Evolutionary conservation across 148 eudicot species (phyloP), one percentile per base, ranked within the genome.

Genomic region (Chenopodium berlandieri): DNA sequence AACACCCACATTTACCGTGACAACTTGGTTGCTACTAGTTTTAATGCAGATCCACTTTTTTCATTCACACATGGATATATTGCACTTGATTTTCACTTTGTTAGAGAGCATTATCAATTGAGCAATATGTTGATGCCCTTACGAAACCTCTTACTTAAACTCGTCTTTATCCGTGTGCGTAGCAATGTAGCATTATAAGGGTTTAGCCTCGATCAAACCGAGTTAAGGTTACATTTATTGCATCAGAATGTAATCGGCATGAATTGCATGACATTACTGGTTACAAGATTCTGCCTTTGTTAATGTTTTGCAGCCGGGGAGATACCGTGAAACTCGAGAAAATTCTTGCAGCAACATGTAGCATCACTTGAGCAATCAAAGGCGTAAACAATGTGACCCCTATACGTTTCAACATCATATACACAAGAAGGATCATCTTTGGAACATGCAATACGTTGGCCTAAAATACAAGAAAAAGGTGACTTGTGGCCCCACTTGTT

Each of bases 361-460:
- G 3, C 63, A 16, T 9, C 63, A 64, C 32, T 66, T 30, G 77
- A 71, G 22, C 60, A 77, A 13, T 72, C 30, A 44, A 34, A 74
- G 32, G 82, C 31, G n/a, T 52, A 63, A 20, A 83, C 46, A 20
- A 67, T 73, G 71, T 74, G 79, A 79, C 60, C 58, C 56, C 46
- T 71, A 14, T 60, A 70, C 27, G 27, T 3, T 27, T 23, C n/a
- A 68, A 37, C 80, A 60, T 48, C 50, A 19, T 47, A 10, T 31
- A 64, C 72, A 81, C 78, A 73, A 80, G 46, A 72, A 73, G 44
- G 9, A 44, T 17, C 19, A 22, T 68, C 52, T 52, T 60, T 9
- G 32, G 17, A 78, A 34, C 82, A 78, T 66, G 82, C n/a, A 73
- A 83, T 73, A 78, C 71, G 30, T 27, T 27, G 30, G 27, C 2